Conservation (phyloP, 768 basidiomycete genomes). For the Lentinus tigrinus region DNA sequence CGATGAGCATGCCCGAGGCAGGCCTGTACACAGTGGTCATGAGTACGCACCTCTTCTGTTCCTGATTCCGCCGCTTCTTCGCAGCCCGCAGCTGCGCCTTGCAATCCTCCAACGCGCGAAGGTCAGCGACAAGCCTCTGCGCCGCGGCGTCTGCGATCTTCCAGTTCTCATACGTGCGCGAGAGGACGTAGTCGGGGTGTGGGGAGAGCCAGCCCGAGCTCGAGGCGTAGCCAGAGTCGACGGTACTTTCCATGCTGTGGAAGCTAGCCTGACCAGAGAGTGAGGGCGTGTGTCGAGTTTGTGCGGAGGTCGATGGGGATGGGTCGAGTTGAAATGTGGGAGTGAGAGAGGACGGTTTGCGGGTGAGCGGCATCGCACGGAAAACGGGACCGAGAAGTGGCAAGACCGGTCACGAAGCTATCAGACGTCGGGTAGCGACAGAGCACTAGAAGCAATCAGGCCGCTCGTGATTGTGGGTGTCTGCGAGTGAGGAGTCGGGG, state of each 20-base stretch:
- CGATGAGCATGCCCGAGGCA: background rate
- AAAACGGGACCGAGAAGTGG: background rate
- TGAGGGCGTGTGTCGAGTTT: background rate
- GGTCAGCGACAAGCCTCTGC: slow-evolving; percentile 14
- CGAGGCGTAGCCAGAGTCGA: slow-evolving; percentile 18
- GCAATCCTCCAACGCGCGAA: slow-evolving; percentile 10
- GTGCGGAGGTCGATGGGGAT: background rate
- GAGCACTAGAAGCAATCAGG: too few relatives aligned
- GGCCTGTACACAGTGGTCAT: background rate
- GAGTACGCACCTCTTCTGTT: slow-evolving; percentile 5
- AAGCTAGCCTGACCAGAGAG: background rate
- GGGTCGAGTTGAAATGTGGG: background rate
- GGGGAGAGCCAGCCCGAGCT: slow-evolving; percentile 4
- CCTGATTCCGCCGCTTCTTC: background rate
- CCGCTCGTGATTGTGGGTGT: background rate
- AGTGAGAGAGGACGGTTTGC: background rate
- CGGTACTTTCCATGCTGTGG: slow-evolving; percentile 1
- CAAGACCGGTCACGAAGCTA: background rate
- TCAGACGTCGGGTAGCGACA: too few relatives aligned
- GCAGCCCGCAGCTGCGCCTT: slow-evolving; percentile 9
- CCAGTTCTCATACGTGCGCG: slow-evolving; percentile 17
- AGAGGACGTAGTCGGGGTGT: slow-evolving; percentile 12
- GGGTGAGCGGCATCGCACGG: background rate
- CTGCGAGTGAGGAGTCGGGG: background rate
- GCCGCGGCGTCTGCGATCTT: slow-evolving; percentile 21